Evolutionary conservation across 2,329 filamentous ascomycete species (phyloP), one percentile per base, ranked within the genome.

Genomic region (Cercospora sp.): DNA sequence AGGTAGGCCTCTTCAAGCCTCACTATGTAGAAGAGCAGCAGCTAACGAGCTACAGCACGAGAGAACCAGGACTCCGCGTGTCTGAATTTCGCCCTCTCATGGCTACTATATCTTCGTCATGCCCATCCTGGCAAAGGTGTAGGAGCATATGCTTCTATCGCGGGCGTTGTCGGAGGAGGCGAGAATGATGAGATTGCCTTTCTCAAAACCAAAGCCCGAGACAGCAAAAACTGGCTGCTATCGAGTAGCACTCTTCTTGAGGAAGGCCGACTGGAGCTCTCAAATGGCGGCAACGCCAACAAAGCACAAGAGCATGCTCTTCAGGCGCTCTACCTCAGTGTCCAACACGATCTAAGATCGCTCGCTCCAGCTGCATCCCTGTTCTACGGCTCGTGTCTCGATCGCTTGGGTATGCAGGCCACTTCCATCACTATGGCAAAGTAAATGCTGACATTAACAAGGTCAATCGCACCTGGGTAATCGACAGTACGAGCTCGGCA

Each of bases 61-160:
- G 95, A 98, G 79, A 97, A 96, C 73, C 90, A 93, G 72, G 95
- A 99, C 76, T 92, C 93, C 84, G 89, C 88, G 3, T 98, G 95
- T 77, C 85, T 99, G 66, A 98, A 97, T 79, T 98, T 97, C 80
- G 92, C 93, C 33, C 87, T 99, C 69, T 97, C 93, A 76, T 99
- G 95, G 95, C 84, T 98, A 2, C 96, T 96, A 75, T 93, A 97
- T 76, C 96, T 97, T 74, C 91, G 90, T n/a, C 92, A 93, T 75
- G 89, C 91, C 0, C 93, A 94, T 91, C 93, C 0, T 85, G 88
- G 70, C 20, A 73, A 70, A 55, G 68, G 68, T 16, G 53, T n/a
- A 6, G 66, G 71, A 28, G 68, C 68, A 0, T 75, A 72, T 36
- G 67, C 66, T 5, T 72, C 68, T n/a, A 68, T 75, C 0, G 68